Evolutionary conservation across 2,329 filamentous ascomycete genomes (phyloP).

Genomic region (Elsinoe necatrix): DNA sequence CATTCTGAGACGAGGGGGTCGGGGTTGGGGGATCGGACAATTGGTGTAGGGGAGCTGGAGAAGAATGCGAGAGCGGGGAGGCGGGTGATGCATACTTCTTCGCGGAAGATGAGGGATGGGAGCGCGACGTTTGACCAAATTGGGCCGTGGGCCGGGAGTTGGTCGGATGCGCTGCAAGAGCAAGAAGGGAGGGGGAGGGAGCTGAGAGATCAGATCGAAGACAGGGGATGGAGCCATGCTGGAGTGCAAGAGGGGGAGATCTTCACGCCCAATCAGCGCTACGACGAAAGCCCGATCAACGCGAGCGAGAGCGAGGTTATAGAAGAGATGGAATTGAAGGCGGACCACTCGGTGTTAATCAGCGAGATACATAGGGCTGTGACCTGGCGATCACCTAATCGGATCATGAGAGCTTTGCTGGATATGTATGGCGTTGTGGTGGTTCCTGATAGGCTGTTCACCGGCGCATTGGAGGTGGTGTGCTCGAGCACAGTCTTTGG

Average conservation of each 20-base stretch:
- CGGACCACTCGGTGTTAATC: not conserved
- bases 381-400: not conserved
- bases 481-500: constrained; percentile 49
- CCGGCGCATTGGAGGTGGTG: constrained; percentile 54
- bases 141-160: not conserved
- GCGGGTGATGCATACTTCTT: not conserved
- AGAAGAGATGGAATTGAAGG: not conserved
- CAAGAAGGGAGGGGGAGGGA: not conserved
- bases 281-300: not conserved
- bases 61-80: not conserved
- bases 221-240: not conserved
- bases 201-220: not conserved
- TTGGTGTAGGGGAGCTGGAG: constrained; percentile 15
- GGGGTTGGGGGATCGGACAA: no score
- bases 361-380: not conserved
- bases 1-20: constrained; percentile 17
- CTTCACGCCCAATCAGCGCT: not conserved
- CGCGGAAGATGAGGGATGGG: not conserved
- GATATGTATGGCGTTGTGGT: not conserved
- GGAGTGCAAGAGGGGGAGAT: not conserved
- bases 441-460: constrained; percentile 35
- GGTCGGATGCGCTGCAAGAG: not conserved
- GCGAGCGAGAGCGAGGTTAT: no score
- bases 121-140: not conserved
- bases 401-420: not conserved